phyloP scores from a whole-genome alignment of 345 rosid species.

The Eucalyptus sp. region DNA sequence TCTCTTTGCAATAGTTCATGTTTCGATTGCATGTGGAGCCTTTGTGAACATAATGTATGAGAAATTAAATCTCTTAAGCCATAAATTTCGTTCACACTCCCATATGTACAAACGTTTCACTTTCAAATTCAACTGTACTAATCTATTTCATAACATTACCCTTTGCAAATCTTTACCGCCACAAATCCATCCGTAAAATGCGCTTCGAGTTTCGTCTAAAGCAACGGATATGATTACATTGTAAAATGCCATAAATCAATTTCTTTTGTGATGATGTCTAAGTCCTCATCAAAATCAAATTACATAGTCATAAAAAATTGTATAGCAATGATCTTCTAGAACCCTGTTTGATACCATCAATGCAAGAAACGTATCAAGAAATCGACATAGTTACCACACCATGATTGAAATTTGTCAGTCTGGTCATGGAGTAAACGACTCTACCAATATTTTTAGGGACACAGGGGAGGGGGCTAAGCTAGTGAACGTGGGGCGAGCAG shows the following conservation, averaged over 20 bases:
- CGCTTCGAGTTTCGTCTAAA: background rate
- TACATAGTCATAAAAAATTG: background rate
- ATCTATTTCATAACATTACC: background rate
- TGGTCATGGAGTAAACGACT: background rate
- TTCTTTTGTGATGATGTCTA: rapidly evolving
- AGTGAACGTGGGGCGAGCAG: background rate
- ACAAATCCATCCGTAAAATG: background rate
- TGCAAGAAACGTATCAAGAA: background rate
- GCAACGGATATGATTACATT: background rate
- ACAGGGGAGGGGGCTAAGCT: background rate
- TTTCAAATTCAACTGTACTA: background rate
- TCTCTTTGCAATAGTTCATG: background rate
- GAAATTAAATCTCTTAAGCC: background rate
- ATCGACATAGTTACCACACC: background rate
- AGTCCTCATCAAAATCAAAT: background rate
- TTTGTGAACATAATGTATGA: background rate
- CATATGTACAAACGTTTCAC: background rate
- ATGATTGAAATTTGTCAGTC: background rate
- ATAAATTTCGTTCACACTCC: background rate
- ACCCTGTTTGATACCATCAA: background rate
- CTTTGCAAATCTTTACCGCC: rapidly evolving
- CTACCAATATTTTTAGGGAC: background rate
- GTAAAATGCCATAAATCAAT: rapidly evolving
- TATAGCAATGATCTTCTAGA: rapidly evolving
- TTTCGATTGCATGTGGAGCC: rapidly evolving